Evolutionary conservation across 495 filamentous ascomycete species (phyloP), one percentile per base, ranked within the genome.

Genomic region (Penicillium angulare): DNA sequence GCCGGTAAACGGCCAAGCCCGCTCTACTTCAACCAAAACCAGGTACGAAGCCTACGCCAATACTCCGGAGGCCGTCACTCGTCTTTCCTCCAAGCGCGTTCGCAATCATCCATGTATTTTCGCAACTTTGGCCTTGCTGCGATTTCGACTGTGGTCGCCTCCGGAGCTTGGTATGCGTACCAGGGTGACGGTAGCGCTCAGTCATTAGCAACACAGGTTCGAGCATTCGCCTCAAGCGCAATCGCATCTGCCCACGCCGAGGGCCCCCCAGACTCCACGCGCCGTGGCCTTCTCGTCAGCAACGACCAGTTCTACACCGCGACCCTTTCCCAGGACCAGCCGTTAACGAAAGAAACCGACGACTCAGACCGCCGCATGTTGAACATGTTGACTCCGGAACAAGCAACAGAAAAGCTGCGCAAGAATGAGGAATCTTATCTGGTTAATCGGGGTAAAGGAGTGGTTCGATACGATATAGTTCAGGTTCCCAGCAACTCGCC

Each of bases 401-500:
- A 97, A 78, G 90, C 91, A 9, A 95, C 90, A 7, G 79, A 87
- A 62, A 96, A 90, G 73, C 74, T 99, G 43, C 79, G 95, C 35
- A 83, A 86, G 65, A 89, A 87, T 57, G 92, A 99, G 69, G 83
- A 95, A 68, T 95, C 90, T 35, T 97, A 92, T 66, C 65, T 91
- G 18, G 90, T 99, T 24, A 91, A 91, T 40, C 78, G 93, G 39
- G 93, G 92, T 20, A 80, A 88, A 62, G 93, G 93, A 15, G 92
- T 99, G 29, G 84, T 96, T 53, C 83, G 93, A 35, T 99, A 99
- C 62, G 93, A 99, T 68, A 77, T 96, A n/a, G 88, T 90, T 18
- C 93, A 97, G 68, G 79, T 97, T 49, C 86, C 91, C 2, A 95
- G 89, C 68, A 99, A 99, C 66, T 89, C 96, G 55, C 93, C 93